Percentiles rank a stretch among this genome's conserved stretches.
Evolutionary conservation across 495 filamentous ascomycete species (phyloP).

Genomic region (Rhizodiscina lignyota): DNA sequence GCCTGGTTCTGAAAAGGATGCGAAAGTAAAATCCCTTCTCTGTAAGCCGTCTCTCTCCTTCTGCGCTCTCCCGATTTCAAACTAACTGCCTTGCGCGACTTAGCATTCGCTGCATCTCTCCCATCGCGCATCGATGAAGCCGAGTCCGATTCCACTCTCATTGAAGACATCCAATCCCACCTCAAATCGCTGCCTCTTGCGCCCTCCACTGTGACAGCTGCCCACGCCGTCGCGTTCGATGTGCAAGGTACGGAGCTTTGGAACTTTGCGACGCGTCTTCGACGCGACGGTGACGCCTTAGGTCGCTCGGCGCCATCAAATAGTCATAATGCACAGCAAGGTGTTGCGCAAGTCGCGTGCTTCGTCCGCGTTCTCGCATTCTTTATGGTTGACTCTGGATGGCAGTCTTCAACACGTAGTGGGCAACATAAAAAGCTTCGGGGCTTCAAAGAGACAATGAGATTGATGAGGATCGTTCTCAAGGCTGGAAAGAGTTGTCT

Average conservation of each 20-base stretch:
- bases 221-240: slow-evolving; percentile 32
- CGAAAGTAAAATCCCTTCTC: too few species aligned
- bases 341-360: slow-evolving; percentile 3
- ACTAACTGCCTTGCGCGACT: too few species aligned
- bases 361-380: slow-evolving; percentile 50
- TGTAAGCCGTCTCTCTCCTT: too few species aligned
- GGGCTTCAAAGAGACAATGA: slow-evolving; percentile 12
- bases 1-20: too few species aligned
- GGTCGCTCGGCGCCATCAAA: too few species aligned
- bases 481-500: slow-evolving; percentile 50
- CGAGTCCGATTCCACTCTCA: too few species aligned
- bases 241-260: slow-evolving; percentile 38
- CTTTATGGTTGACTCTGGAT: slow-evolving; percentile 37
- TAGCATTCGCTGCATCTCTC: too few species aligned
- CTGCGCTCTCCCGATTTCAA: too few species aligned
- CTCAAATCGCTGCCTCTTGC: slow-evolving; percentile 9
- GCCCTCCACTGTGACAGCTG: slow-evolving; percentile 5
- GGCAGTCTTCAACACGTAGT: too few species aligned
- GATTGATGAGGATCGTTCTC: slow-evolving; percentile 45
- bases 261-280: slow-evolving; percentile 46
- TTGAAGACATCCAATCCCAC: slow-evolving; percentile 13
- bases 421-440: too few species aligned
- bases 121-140: too few species aligned
- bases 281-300: slow-evolving; percentile 7
- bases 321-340: too few species aligned